These are phyloP conservation scores for Diaporthe batatas DNA, from an alignment of 2,329 filamentous ascomycete species.

Conservation along the genomic window DNA sequence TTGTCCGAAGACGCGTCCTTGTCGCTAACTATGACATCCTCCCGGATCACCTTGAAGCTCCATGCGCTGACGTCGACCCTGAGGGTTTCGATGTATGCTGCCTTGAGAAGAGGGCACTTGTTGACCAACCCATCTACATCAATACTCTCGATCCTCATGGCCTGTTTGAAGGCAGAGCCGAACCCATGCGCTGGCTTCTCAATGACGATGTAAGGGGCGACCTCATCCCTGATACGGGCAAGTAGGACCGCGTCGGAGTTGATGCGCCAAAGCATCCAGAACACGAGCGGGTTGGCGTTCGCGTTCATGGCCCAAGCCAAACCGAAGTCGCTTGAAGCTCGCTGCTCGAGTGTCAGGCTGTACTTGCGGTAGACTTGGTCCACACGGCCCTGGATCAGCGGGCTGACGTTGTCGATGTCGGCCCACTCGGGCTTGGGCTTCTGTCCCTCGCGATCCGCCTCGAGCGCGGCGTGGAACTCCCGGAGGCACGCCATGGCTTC, in stretches of 20 bases:
- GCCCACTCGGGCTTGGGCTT: constrained; percentile 53
- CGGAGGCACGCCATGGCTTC: constrained; percentile 48
- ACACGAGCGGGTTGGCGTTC: constrained; percentile 54
- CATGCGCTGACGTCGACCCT: constrained; percentile 55
- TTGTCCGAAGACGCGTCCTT: constrained; percentile 44
- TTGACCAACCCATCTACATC: constrained; percentile 54
- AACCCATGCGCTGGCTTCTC: constrained; percentile 54
- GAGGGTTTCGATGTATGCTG: constrained; percentile 57
- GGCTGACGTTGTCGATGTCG: constrained; percentile 54
- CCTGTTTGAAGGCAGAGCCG: constrained; percentile 52
- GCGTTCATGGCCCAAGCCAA: constrained; percentile 56
- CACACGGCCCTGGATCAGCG: constrained; percentile 50
- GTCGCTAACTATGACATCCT: constrained; percentile 51
- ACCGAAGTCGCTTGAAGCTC: constrained; percentile 53
- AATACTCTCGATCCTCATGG: constrained; percentile 51
- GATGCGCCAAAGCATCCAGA: constrained; percentile 59
- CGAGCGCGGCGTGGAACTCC: constrained; percentile 54
- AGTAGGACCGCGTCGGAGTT: constrained; percentile 55
- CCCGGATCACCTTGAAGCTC: constrained; percentile 49
- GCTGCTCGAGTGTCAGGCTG: constrained; percentile 49
- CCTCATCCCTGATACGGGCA: constrained; percentile 54
- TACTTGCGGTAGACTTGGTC: constrained; percentile 43
- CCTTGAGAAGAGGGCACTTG: constrained; percentile 55
- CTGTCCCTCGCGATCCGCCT: constrained; percentile 50
- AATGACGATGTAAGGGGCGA: constrained; percentile 51